phyloP scores from a whole-genome alignment of 352 stramenopile species.

The Blastocystis sp. region DNA sequence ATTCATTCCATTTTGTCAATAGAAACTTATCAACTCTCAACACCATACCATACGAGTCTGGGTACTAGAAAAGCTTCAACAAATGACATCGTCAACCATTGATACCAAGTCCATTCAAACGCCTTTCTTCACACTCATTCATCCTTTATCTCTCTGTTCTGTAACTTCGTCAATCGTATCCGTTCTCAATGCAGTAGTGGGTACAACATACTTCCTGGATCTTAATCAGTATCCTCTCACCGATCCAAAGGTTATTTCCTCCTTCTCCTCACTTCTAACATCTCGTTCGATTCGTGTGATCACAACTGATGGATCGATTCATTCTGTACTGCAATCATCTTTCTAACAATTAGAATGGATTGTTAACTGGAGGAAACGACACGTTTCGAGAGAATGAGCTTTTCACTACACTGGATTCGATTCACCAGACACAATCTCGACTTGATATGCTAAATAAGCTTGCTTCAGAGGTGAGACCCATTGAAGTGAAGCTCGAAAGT shows the following conservation, averaged over 20 bases:
- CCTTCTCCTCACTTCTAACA: not conserved
- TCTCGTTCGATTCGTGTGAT: not conserved
- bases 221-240: not conserved
- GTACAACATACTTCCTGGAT: conserved; percentile 10
- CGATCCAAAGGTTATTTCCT: not conserved
- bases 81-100: not conserved
- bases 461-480: too few relatives aligned
- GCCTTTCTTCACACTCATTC: not conserved
- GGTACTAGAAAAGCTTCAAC: not conserved
- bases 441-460: too few relatives aligned
- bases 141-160: not conserved
- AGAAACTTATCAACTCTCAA: too few relatives aligned
- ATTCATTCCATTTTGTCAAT: too few relatives aligned
- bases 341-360: not conserved
- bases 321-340: not conserved
- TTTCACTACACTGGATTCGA: too few relatives aligned
- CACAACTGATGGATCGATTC: conserved; percentile 5
- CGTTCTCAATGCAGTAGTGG: not conserved
- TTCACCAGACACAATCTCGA: too few relatives aligned
- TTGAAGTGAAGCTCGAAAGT: too few relatives aligned
- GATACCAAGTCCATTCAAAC: not conserved
- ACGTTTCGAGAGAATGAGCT: not conserved
- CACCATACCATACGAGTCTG: not conserved
- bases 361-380: not conserved
- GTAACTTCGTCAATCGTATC: not conserved